Conservation (phyloP, 176 grass and related monocot species). For the Calamus simplicifolius region DNA sequence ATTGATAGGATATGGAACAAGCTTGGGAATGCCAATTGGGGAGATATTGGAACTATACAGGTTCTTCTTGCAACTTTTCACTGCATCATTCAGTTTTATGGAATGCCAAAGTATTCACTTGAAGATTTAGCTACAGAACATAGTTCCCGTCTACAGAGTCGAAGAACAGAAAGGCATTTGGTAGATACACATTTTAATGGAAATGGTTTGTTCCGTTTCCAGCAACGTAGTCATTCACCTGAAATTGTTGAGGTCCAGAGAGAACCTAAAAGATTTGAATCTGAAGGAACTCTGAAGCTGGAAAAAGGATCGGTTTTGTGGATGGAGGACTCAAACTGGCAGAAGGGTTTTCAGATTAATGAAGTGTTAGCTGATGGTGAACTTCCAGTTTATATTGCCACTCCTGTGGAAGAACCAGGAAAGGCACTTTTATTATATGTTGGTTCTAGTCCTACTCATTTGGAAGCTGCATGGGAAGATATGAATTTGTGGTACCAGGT, state of each 20-base stretch:
- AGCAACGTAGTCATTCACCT: constrained; percentile 66
- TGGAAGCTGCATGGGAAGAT: constrained; percentile 87
- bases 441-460: constrained; percentile 75
- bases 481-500: constrained; percentile 98
- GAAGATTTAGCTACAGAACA: constrained; percentile 77
- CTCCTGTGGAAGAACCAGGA: constrained; percentile 55
- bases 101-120: constrained; percentile 64
- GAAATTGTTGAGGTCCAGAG: constrained; percentile 94
- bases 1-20: constrained; percentile 93
- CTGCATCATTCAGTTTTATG: constrained; percentile 79
- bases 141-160: constrained; percentile 70
- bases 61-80: constrained; percentile 78
- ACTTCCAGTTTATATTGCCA: constrained; percentile 61
- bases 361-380: constrained; percentile 62
- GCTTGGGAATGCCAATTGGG: constrained; percentile 97
- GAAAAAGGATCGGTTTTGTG: constrained; percentile 68
- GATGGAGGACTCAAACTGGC: constrained; percentile 61
- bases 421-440: constrained; percentile 63
- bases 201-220: constrained; percentile 59
- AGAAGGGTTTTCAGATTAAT: constrained; percentile 71
- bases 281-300: constrained; percentile 67
- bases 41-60: constrained; percentile 83
- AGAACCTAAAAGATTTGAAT: constrained; percentile 43
- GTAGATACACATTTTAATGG: constrained; percentile 60
- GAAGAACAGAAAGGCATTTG: constrained; percentile 92